These are phyloP conservation scores for Paecilomyces fulvus DNA, from an alignment of 2,329 filamentous ascomycete genomes.

Conservation along the genomic window DNA sequence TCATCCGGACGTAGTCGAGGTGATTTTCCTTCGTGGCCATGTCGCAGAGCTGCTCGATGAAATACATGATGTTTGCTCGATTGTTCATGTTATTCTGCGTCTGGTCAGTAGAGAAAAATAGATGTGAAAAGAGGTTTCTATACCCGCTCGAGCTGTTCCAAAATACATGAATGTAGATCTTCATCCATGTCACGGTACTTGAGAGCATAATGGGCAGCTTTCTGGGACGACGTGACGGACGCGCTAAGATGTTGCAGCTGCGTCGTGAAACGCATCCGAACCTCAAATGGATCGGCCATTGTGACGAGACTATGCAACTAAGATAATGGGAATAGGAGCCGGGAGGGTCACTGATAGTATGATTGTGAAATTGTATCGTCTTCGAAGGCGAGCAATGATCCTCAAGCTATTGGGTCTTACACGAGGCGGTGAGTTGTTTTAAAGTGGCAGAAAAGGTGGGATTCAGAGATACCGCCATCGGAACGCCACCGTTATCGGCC, in stretches of 20 bases:
- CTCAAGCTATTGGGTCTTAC: neutral
- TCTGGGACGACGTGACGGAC: slow-evolving; percentile 77
- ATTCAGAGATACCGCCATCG: neutral
- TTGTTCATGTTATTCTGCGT: slow-evolving; percentile 86
- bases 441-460: slow-evolving; percentile 17
- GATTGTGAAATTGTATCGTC: neutral
- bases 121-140: slow-evolving; percentile 3
- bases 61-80: slow-evolving; percentile 98
- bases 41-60: slow-evolving; percentile 91
- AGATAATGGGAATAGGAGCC: neutral
- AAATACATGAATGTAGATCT: slow-evolving; percentile 91
- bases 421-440: slow-evolving; percentile 12
- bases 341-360: neutral
- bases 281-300: slow-evolving; percentile 88
- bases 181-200: slow-evolving; percentile 93
- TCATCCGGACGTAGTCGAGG: slow-evolving; percentile 80
- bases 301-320: slow-evolving; percentile 30
- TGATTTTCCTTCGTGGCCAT: slow-evolving; percentile 69
- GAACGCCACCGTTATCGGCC: slow-evolving; percentile 2
- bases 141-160: slow-evolving; percentile 86
- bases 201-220: slow-evolving; percentile 89
- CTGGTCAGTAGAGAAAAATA: slow-evolving; percentile 2
- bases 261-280: slow-evolving; percentile 91
- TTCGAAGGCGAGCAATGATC: neutral
- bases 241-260: slow-evolving; percentile 88